Percentiles rank a stretch among this genome's conserved stretches.
Conservation (phyloP, 192 early-diverging fungal genomes). For the Gigaspora rosea region DNA sequence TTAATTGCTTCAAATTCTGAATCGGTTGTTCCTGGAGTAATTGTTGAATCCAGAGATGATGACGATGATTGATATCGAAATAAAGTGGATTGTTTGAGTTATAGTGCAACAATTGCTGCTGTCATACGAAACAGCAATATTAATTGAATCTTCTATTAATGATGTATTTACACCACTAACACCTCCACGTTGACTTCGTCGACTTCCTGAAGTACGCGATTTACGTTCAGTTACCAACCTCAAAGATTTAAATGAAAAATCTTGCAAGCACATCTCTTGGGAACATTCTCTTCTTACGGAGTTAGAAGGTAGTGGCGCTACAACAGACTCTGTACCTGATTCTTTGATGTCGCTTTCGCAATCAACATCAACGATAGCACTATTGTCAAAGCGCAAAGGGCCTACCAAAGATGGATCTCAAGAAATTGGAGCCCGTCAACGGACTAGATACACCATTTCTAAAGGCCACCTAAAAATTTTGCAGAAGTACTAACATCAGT, state of each 20-base stretch:
- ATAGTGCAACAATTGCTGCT: no score
- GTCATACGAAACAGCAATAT: no score
- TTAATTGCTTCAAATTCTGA: neutral
- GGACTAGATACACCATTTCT: neutral
- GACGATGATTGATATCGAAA: neutral
- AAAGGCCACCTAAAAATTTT: neutral
- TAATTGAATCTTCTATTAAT: neutral
- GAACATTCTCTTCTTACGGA: neutral
- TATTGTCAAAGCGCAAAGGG: no score
- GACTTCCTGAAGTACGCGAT: conserved; percentile 7
- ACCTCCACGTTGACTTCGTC: neutral
- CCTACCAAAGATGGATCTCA: no score
- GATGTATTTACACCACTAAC: neutral
- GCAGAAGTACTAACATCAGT: neutral
- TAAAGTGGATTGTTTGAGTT: no score
- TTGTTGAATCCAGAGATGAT: conserved; percentile 5
- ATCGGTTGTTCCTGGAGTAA: conserved; percentile 15
- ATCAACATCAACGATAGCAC: neutral
- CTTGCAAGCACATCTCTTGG: neutral
- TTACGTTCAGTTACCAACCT: neutral
- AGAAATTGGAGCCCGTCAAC: no score
- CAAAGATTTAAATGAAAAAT: conserved; percentile 9
- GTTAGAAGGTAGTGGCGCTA: neutral
- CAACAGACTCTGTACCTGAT: neutral
- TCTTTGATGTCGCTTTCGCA: neutral